Evolutionary conservation across 1,284 basidiomycete genomes (phyloP).

Genomic region (Ustilago curta): DNA sequence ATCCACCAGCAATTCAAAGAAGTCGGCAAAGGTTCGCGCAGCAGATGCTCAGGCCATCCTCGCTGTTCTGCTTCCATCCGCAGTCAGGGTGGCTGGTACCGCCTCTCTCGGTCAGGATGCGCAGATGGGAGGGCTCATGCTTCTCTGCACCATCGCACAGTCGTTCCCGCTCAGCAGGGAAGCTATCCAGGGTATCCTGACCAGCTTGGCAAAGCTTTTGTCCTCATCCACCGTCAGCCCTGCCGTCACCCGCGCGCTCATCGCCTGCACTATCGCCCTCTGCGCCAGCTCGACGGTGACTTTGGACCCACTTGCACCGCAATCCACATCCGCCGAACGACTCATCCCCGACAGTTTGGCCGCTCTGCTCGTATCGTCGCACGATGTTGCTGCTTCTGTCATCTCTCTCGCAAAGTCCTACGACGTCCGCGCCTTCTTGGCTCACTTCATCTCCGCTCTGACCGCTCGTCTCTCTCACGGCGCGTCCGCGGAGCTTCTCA

Average conservation of each 20-base stretch:
- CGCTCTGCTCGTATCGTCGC: constrained; percentile 33
- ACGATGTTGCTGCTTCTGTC: constrained; percentile 30
- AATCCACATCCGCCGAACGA: constrained; percentile 26
- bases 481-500: constrained; percentile 39
- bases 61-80: constrained; percentile 68
- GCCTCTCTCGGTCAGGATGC: constrained; percentile 50
- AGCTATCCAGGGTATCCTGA: constrained; percentile 55
- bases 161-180: constrained; percentile 58
- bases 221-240: constrained; percentile 18
- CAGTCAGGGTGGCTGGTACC: constrained; percentile 53
- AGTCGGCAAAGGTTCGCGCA: constrained; percentile 37
- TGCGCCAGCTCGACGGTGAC: constrained; percentile 45
- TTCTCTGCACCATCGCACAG: constrained; percentile 60
- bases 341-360: constrained; percentile 47
- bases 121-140: constrained; percentile 57
- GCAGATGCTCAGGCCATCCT: constrained; percentile 61
- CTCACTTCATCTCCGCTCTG: constrained; percentile 47
- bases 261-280: constrained; percentile 55
- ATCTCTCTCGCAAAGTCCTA: constrained; percentile 30
- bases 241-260: constrained; percentile 40
- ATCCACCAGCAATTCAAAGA: constrained; percentile 51
- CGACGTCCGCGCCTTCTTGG: constrained; percentile 52
- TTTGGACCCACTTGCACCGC: constrained; percentile 26
- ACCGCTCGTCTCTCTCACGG: constrained; percentile 30
- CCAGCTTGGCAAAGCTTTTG: constrained; percentile 42